Evolutionary conservation across 495 filamentous ascomycete species (phyloP).

Genomic region (Recurvomyces mirabilis): DNA sequence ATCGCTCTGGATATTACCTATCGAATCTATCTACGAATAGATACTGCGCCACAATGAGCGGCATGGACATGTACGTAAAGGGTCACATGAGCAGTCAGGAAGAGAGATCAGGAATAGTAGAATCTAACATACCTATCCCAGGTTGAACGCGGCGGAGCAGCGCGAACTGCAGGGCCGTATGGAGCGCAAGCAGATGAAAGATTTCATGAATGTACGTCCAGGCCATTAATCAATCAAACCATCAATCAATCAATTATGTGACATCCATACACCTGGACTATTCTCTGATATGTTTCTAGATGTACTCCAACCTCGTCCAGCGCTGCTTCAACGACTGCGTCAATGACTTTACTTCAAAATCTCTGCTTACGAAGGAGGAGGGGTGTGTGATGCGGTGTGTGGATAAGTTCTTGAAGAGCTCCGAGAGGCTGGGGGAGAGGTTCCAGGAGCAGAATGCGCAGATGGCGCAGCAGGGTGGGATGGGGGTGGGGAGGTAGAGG

Average conservation of each 20-base stretch:
- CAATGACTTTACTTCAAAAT: constrained; percentile 97
- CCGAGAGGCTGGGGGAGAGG: constrained; percentile 72
- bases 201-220: constrained; percentile 80
- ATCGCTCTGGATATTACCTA: too few species aligned
- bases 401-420: constrained; percentile 83
- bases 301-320: constrained; percentile 93
- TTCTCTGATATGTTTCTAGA: constrained; percentile 39
- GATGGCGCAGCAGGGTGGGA: constrained; percentile 59
- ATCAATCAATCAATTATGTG: too few species aligned
- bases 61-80: constrained; percentile 15
- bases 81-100: constrained; percentile 12
- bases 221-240: too few species aligned
- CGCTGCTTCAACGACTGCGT: constrained; percentile 94
- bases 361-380: constrained; percentile 72
- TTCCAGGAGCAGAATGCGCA: constrained; percentile 91
- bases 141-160: constrained; percentile 72
- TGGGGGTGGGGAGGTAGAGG: constrained; percentile 9
- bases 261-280: background rate
- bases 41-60: constrained; percentile 9
- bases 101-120: constrained; percentile 3
- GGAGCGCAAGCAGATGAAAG: constrained; percentile 95
- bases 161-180: constrained; percentile 84
- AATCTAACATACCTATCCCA: constrained; percentile 16
- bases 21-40: too few species aligned
- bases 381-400: constrained; percentile 87